Base-by-base conservation (phyloP, 768 basidiomycete species). In the Gyrodon lividus region DNA sequence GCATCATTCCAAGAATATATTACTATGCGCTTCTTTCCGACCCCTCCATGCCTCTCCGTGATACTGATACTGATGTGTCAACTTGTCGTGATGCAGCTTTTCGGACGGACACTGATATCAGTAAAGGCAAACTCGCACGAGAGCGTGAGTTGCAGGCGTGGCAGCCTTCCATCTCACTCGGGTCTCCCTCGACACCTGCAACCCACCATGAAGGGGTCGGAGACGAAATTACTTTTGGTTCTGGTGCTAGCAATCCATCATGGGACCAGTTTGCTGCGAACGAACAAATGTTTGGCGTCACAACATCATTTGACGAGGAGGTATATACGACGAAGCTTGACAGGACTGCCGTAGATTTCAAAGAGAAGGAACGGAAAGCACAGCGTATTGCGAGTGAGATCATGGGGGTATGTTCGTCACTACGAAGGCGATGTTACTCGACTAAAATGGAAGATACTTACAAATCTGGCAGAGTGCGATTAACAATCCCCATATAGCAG, bases 181-280 rank as follows among this genome's bases (percentile, higher is more conserved):
- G 70, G 4, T 56, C 67, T 17, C 44, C 66, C 16, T 48, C 61
- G 16, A 55, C 65, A 28, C 56, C 67, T 20, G 58, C 62, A 34
- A 50, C 57, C 8, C 63, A 61, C 40, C 60, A 61, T 19, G 66
- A 66, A 26, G 62, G 62, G 2, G 67, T 66, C 43, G 75, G 75
- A 37, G 89, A 91, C 63, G 89, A 89, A 28, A 52, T 80, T 50
- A 90, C 88, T 0, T 92, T 91, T 59, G 87, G 83, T 4, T 63
- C 77, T 14, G 77, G 77, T 10, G 69, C 77, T n/a, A 60, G 60
- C 39, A 73, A 71, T 51, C 65, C 70, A 24, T 63, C 75, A 2
- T 94, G 95, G 92, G 94, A 99, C 69, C 93, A 97, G 69, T 99
- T 96, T 61, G 86, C 85, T 17, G 91, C 77, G 37, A 99, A 98